Conservation (phyloP, 345 rosid species). For the Carallia brachiata region DNA sequence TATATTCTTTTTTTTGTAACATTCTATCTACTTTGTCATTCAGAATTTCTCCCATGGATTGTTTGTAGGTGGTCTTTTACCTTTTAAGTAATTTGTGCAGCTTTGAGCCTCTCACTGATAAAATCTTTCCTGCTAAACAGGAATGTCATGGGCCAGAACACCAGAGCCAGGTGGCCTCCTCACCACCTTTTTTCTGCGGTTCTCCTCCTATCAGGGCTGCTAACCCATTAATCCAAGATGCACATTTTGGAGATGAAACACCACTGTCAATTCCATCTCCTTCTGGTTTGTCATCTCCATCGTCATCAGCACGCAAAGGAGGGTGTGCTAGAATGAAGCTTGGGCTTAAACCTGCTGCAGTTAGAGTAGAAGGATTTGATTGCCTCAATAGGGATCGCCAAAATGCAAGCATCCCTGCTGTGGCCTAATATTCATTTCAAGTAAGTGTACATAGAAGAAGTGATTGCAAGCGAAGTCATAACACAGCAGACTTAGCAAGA, state of each 20-base stretch:
- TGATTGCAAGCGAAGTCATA: constrained; percentile 27
- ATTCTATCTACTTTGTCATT: too few species aligned
- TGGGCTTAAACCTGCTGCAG: constrained; percentile 80
- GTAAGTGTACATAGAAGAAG: constrained; percentile 67
- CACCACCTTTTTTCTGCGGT: constrained; percentile 76
- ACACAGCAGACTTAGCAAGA: constrained; percentile 36
- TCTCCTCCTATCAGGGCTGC: constrained; percentile 88
- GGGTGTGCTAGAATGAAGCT: constrained; percentile 71
- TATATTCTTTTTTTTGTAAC: not conserved
- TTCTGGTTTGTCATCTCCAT: constrained; percentile 48
- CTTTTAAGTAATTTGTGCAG: not conserved
- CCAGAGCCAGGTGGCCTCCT: constrained; percentile 40
- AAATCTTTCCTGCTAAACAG: constrained; percentile 29
- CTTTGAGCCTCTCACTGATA: not conserved
- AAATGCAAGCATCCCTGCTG: constrained; percentile 93
- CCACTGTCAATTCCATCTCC: constrained; percentile 49
- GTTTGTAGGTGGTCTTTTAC: too few species aligned
- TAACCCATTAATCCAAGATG: constrained; percentile 82
- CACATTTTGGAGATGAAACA: constrained; percentile 71
- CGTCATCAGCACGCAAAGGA: constrained; percentile 62
- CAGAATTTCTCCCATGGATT: too few species aligned
- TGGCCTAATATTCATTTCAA: constrained; percentile 64
- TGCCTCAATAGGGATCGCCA: constrained; percentile 95
- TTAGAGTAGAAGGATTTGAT: constrained; percentile 99
- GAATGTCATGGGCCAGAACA: constrained; percentile 60